Conservation (phyloP, 164 flowering plant genomes). For the Umbilicus rupestris region DNA sequence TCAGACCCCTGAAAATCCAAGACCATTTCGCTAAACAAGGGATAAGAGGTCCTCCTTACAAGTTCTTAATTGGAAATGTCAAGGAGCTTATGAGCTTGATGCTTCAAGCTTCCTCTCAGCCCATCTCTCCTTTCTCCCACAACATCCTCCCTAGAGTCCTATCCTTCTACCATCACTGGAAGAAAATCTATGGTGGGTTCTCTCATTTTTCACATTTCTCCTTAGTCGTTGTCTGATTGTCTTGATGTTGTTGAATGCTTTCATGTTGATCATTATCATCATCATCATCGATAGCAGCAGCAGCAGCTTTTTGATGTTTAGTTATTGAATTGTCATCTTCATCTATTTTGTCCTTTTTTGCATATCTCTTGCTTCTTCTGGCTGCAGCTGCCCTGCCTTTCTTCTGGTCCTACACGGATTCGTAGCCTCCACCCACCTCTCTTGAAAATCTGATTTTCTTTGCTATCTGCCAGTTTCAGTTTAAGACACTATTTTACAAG, state of each 20-base stretch:
- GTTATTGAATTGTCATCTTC: background rate
- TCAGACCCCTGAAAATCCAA: slow-evolving; percentile 75
- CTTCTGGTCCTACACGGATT: no score
- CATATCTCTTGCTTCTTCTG: no score
- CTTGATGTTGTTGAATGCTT: no score
- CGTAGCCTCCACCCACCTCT: background rate
- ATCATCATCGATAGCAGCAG: no score
- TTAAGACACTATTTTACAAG: no score
- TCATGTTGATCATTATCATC: no score
- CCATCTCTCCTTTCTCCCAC: slow-evolving; percentile 75
- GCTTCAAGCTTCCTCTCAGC: slow-evolving; percentile 67
- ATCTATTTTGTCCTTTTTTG: background rate
- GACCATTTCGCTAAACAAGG: slow-evolving; percentile 82
- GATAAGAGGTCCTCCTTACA: slow-evolving; percentile 89
- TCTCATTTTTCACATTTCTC: no score
- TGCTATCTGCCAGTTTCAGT: no score
- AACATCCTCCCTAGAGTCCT: slow-evolving; percentile 93
- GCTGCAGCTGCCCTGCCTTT: no score
- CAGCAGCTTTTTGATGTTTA: no score
- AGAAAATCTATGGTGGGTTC: slow-evolving; percentile 77
- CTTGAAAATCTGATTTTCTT: background rate
- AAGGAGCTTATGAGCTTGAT: slow-evolving; percentile 69
- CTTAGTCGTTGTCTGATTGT: no score
- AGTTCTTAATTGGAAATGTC: slow-evolving; percentile 77
- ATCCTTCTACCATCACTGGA: slow-evolving; percentile 97